These are phyloP conservation scores for Beverwykella pulmonaria DNA, from an alignment of 495 filamentous ascomycete species.

Conservation along the genomic window DNA sequence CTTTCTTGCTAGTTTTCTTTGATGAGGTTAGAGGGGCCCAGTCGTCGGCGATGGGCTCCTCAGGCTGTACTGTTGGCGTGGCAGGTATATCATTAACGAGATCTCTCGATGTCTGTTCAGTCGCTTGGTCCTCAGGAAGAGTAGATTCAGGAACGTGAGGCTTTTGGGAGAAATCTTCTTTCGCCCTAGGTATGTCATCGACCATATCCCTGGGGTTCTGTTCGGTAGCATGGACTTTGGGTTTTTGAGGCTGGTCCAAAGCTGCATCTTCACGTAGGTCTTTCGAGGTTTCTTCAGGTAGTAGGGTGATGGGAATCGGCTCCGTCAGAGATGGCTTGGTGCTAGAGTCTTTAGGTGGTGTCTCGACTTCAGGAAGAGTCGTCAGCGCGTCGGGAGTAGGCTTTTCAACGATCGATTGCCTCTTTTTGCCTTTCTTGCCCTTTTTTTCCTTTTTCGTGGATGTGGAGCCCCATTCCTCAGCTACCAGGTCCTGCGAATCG, in stretches of 20 bases:
- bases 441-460: constrained; percentile 24
- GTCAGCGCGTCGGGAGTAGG: neutral
- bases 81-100: neutral
- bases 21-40: neutral
- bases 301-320: neutral
- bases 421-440: constrained; percentile 26
- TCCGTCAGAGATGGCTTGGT: neutral
- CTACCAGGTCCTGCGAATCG: constrained; percentile 7
- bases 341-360: neutral
- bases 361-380: neutral
- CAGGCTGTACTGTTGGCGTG: neutral
- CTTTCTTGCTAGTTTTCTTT: too few relatives aligned
- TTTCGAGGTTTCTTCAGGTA: neutral
- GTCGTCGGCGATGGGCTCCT: neutral
- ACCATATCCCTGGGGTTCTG: neutral
- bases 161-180: too few relatives aligned
- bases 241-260: neutral
- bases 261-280: neutral
- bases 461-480: constrained; percentile 19
- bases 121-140: neutral
- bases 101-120: neutral
- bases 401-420: constrained; percentile 19
- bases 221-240: neutral
- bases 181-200: too few relatives aligned
- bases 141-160: too few relatives aligned